Evolutionary conservation across 768 basidiomycete genomes (phyloP), one percentile per base, ranked within the genome.

Genomic region (Udeniomyces megalosporus): DNA sequence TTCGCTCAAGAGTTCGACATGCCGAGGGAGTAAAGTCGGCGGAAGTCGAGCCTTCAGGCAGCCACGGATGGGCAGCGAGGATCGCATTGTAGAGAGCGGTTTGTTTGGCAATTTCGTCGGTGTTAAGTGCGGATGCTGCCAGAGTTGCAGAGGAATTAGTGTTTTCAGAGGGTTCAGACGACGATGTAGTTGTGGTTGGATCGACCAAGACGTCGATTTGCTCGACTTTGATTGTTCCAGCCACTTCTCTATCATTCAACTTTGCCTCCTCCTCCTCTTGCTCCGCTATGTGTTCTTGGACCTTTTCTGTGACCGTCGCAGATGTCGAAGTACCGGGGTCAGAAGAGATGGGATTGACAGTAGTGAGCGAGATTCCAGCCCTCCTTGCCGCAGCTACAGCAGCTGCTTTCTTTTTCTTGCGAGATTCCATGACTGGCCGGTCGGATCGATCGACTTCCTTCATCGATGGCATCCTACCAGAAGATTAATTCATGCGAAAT

Each of bases 11-110:
- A 65, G 84, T 82, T 64, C 82, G 80, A 71, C 92, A 95, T 64
- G 88, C 86, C 65, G 93, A 90, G 14, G 80, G 79, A 0, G 87
- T 91, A 69, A 91, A 99, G 71, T 96, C 90, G 17, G 78, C 75
- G 20, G 45, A 31, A 10, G 34, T 52, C 1, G 28, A 38, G n/a
- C 58, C 62, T 48, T 53, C 57, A 17, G 47, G 56, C 20, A 64
- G 38, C 57, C 58, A 64, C 0, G 49, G 57, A 29, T 52, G 31
- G n/a, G 56, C 45, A 8, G 56, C 46, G 4, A 62, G 31, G 15
- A 62, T n/a, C 15, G 61, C 50, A 20, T 49, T 46, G 55, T 56
- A 62, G 29, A 58, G 34, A 12, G 34, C 29, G 49, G 29, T 42
- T 2, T 24, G 34, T 31, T 38, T 26, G 35, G 35, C 22, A 8